phyloP scores from a whole-genome alignment of 2,329 filamentous ascomycete species.

The Emericellopsis cladophorae region DNA sequence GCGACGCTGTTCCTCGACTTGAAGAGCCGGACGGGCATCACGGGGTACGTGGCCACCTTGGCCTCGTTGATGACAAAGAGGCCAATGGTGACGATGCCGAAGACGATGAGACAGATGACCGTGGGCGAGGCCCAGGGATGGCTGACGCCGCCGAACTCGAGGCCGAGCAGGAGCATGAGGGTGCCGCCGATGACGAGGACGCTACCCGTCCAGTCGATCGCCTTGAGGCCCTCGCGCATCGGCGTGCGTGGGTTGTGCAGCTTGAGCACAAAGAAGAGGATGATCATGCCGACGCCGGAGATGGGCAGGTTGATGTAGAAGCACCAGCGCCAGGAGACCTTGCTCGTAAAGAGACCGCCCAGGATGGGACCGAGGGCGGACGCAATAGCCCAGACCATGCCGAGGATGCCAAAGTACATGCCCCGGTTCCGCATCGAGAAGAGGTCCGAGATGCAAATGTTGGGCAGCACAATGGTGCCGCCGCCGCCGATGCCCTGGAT shows the following conservation, averaged over 20 bases:
- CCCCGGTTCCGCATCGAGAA: slow-evolving; percentile 38
- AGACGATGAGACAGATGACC: slow-evolving; percentile 66
- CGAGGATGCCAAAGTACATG: slow-evolving; percentile 38
- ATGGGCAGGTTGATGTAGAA: slow-evolving; percentile 52
- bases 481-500: slow-evolving; percentile 45
- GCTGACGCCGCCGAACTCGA: slow-evolving; percentile 70
- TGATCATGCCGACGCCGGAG: slow-evolving; percentile 29
- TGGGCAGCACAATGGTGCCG: slow-evolving; percentile 45
- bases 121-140: slow-evolving; percentile 64
- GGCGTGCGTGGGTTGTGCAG: slow-evolving; percentile 56
- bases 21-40: slow-evolving; percentile 68
- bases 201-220: slow-evolving; percentile 46
- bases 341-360: slow-evolving; percentile 54
- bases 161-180: slow-evolving; percentile 74
- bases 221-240: slow-evolving; percentile 46
- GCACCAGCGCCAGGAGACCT: slow-evolving; percentile 57
- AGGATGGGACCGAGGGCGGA: slow-evolving; percentile 53
- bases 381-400: slow-evolving; percentile 51
- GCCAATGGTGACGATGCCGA: slow-evolving; percentile 49
- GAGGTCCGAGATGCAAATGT: slow-evolving; percentile 44
- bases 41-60: slow-evolving; percentile 60
- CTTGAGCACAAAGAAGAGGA: slow-evolving; percentile 50
- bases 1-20: slow-evolving; percentile 51
- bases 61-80: slow-evolving; percentile 64
- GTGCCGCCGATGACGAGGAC: slow-evolving; percentile 60